Evolutionary conservation across 1,284 basidiomycete species (phyloP).

Genomic region (Phellinidium pouzarii): DNA sequence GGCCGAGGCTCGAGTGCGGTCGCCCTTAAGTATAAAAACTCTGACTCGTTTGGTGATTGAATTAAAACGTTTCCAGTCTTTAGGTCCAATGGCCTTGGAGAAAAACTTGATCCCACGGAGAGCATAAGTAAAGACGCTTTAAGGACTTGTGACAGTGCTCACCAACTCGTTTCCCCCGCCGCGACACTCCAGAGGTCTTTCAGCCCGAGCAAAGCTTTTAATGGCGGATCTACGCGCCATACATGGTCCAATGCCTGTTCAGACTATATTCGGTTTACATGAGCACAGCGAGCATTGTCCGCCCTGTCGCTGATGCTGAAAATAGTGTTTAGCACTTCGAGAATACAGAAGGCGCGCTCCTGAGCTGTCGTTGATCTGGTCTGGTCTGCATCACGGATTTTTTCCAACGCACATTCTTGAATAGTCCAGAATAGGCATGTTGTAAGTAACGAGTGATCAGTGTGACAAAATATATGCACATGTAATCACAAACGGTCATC

Average conservation of each 20-base stretch:
- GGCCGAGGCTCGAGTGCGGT: neutral
- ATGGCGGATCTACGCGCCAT: neutral
- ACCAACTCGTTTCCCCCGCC: too few species aligned
- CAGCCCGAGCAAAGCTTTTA: neutral
- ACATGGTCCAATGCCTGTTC: neutral
- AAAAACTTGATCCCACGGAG: neutral
- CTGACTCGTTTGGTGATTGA: neutral
- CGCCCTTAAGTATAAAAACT: neutral
- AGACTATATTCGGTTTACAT: neutral
- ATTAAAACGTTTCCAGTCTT: neutral
- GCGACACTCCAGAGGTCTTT: neutral
- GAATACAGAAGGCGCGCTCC: neutral
- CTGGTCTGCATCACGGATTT: too few species aligned
- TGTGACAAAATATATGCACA: too few species aligned
- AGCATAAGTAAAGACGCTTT: too few species aligned
- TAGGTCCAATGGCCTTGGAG: neutral
- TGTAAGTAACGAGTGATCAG: too few species aligned
- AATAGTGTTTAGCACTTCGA: neutral
- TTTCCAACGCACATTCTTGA: too few species aligned
- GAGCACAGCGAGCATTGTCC: neutral
- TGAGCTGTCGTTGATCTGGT: neutral
- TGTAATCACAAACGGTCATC: too few species aligned
- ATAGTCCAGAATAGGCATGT: too few species aligned
- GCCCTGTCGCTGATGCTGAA: neutral
- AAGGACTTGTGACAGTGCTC: too few species aligned